A percentile compares a stretch with the other conserved stretches of the same genome.
Evolutionary conservation across 2,329 filamentous ascomycete species (phyloP).

Genomic region (Dichotomopilus funicola): DNA sequence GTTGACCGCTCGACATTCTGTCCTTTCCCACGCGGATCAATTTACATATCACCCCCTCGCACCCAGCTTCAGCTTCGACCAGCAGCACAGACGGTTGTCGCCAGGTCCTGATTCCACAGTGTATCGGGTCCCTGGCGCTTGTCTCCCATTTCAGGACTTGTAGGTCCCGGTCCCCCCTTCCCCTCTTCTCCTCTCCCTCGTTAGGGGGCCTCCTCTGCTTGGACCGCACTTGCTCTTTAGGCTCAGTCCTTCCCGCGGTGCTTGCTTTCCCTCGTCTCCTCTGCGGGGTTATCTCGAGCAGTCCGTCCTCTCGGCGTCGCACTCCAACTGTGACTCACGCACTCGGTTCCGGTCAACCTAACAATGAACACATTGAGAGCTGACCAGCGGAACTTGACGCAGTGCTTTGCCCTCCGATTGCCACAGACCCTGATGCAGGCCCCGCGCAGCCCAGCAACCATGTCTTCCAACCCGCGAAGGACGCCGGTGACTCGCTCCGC

Average conservation of each 20-base stretch:
- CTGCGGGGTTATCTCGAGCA: background rate
- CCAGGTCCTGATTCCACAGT: constrained; percentile 12
- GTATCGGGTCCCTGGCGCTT: constrained; percentile 7
- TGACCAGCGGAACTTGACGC: constrained; percentile 19
- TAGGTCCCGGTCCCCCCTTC: background rate
- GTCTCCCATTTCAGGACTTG: background rate
- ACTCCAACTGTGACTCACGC: constrained; percentile 23
- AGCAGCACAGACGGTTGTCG: background rate
- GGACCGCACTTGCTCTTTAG: background rate
- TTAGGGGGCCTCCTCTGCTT: background rate
- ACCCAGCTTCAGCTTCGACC: background rate
- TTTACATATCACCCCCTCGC: constrained; percentile 2
- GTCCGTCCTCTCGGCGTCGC: constrained; percentile 15
- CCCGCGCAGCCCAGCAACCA: constrained; percentile 24
- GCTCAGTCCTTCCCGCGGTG: constrained; percentile 3
- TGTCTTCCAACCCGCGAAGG: constrained; percentile 36
- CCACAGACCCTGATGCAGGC: constrained; percentile 19
- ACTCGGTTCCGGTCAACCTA: constrained; percentile 13
- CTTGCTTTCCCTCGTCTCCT: background rate
- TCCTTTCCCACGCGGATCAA: constrained; percentile 13
- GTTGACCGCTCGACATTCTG: constrained; percentile 15
- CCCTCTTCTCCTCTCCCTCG: background rate
- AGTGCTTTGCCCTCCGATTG: constrained; percentile 17
- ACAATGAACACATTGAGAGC: constrained; percentile 21
- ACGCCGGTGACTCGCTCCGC: constrained; percentile 40